Evolutionary conservation across 176 grass and related monocot species (phyloP).

Genomic region (Phyllostachys edulis): DNA sequence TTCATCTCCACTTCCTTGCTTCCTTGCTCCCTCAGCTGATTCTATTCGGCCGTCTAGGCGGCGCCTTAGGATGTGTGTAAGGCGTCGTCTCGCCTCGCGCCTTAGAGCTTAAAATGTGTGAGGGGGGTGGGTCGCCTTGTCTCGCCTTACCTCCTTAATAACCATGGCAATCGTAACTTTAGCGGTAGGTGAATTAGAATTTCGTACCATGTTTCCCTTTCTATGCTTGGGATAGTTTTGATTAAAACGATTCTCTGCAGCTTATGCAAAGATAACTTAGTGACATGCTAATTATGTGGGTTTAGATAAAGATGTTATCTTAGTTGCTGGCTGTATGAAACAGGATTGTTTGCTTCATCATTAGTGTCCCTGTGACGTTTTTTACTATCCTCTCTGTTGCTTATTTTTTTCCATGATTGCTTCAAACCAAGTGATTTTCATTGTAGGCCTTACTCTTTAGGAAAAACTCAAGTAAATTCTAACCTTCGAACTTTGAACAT

Average conservation of each 20-base stretch:
- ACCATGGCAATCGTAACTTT: neutral
- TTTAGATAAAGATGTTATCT: neutral
- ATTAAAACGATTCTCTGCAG: neutral
- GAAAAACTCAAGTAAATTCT: neutral
- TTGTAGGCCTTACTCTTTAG: neutral
- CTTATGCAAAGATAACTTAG: neutral
- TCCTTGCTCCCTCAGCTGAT: too few species aligned
- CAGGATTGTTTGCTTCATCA: neutral
- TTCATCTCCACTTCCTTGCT: too few species aligned
- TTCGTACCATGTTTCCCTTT: neutral
- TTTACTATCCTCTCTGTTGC: slow-evolving; percentile 21
- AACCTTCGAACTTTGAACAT: neutral
- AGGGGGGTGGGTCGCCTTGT: too few species aligned
- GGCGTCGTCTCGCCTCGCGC: too few species aligned
- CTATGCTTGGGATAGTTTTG: neutral
- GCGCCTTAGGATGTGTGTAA: too few species aligned
- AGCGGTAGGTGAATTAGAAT: neutral
- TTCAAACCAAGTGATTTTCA: neutral
- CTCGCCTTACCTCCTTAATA: too few species aligned
- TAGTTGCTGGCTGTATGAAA: neutral
- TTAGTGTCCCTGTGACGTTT: neutral
- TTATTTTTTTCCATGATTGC: neutral
- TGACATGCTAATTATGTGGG: neutral
- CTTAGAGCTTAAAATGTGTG: too few species aligned
- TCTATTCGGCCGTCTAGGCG: too few species aligned